Conservation (phyloP, 805 yeast species). For the Naumovozyma baii region DNA sequence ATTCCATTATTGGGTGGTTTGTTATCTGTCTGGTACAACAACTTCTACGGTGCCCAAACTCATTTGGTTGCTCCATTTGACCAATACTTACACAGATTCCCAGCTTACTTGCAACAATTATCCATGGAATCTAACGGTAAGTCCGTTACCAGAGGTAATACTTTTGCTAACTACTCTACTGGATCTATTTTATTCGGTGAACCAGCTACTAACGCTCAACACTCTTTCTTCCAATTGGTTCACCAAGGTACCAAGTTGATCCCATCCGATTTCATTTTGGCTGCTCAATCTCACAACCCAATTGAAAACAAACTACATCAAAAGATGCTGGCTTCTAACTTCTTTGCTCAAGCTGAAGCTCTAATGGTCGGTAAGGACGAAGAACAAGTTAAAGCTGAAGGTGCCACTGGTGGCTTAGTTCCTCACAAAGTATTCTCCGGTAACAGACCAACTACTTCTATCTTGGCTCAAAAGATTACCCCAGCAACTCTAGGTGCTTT, state of each 20-base stretch:
- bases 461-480: constrained; percentile 88
- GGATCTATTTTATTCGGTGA: constrained; percentile 96
- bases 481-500: constrained; percentile 94
- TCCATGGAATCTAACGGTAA: constrained; percentile 99
- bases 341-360: constrained; percentile 97
- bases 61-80: constrained; percentile 98
- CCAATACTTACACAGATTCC: constrained; percentile 98
- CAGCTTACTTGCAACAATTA: constrained; percentile 97
- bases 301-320: constrained; percentile 90
- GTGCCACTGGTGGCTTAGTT: constrained; percentile 73
- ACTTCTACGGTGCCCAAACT: constrained; percentile 96
- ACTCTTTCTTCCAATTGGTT: constrained; percentile 97
- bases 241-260: constrained; percentile 98
- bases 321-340: constrained; percentile 97
- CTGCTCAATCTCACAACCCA: constrained; percentile 98
- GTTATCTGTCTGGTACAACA: constrained; percentile 95
- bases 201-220: constrained; percentile 98
- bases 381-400: constrained; percentile 77
- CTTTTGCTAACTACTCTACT: constrained; percentile 87
- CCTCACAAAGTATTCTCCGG: constrained; percentile 97
- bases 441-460: constrained; percentile 98
- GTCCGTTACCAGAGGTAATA: constrained; percentile 87
- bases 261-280: constrained; percentile 92
- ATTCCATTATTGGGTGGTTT: constrained; percentile 91
- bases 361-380: constrained; percentile 91